Conservation (phyloP, 345 rosid species). For the Lepidium sativum region DNA sequence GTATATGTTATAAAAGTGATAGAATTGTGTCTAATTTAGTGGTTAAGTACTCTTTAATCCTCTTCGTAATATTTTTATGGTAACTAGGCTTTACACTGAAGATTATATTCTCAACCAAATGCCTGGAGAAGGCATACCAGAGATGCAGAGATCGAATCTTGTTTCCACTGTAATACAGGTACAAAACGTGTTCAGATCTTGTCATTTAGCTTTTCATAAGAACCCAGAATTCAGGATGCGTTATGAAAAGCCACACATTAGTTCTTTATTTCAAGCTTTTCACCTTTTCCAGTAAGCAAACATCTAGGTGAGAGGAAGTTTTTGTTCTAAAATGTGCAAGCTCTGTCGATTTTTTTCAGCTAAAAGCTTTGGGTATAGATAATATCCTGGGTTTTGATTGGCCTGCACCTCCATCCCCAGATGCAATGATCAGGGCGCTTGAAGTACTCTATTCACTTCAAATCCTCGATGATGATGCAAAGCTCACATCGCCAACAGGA, state of each 20-base stretch:
- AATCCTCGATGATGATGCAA: conserved; percentile 90
- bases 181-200: conserved; percentile 16
- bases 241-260: background rate
- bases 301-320: background rate
- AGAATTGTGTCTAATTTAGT: background rate
- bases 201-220: background rate
- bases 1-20: background rate
- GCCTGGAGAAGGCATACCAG: conserved; percentile 83
- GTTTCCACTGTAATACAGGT: conserved; percentile 91
- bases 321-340: background rate
- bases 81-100: conserved; percentile 74
- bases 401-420: conserved; percentile 92
- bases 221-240: background rate
- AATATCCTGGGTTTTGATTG: conserved; percentile 89
- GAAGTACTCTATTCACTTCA: conserved; percentile 91
- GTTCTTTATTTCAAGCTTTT: background rate
- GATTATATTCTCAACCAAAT: conserved; percentile 74
- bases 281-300: background rate
- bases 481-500: conserved; percentile 93
- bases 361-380: conserved; percentile 93
- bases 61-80: background rate
- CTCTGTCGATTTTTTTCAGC: conserved; percentile 33
- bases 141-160: conserved; percentile 92
- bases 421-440: conserved; percentile 86
- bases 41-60: background rate